Base-by-base conservation (phyloP, 202 grass and related monocot species). In the Panicum hallii region DNA sequence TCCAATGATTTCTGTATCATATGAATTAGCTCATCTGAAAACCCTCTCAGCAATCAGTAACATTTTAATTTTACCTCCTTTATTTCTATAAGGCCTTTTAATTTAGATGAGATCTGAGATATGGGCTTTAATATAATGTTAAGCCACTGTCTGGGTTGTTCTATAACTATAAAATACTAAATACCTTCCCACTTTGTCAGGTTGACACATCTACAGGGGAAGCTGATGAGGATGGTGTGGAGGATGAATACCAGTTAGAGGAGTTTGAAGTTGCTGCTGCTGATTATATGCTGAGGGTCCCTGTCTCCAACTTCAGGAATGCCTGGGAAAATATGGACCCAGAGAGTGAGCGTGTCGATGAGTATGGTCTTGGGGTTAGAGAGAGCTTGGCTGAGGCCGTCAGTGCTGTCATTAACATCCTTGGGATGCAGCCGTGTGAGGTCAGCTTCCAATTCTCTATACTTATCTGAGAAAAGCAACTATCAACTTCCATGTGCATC, bases 341-440 rank as follows among this genome's bases (percentile, higher is more conserved):
- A 30, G 86, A 95, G 47, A 87, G 67, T 68, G 93, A 95, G 77
- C 86, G 83, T 15, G 52, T 95, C 0, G 93, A 95, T 79, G 93
- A 95, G 85, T 95, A 95, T 63, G 93, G 83, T 48, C 93, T 95
- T 17, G 93, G 93, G 41, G 88, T 74, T 40, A 92, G 90, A 66
- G 93, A 95, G 72, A 92, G 93, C 77, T 92, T 95, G 86, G 82
- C 90, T 47, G 93, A 92, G 86, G 90, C 93, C 7, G 88, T 95
- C 48, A 82, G 67, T 82, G 93, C 93, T 72, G 93, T 92, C 61
- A 89, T 88, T 52, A 70, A 74, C 74, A 92, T 92, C 66, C 86
- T 95, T 82, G 93, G 93, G 80, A 95, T 95, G 93, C 93, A 95
- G 74, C 77, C 93, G 1, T 95, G 93, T 32, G 93, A 95, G 93